Base-by-base conservation (phyloP, 2,329 filamentous ascomycete genomes). In the Xylaria sp. region DNA sequence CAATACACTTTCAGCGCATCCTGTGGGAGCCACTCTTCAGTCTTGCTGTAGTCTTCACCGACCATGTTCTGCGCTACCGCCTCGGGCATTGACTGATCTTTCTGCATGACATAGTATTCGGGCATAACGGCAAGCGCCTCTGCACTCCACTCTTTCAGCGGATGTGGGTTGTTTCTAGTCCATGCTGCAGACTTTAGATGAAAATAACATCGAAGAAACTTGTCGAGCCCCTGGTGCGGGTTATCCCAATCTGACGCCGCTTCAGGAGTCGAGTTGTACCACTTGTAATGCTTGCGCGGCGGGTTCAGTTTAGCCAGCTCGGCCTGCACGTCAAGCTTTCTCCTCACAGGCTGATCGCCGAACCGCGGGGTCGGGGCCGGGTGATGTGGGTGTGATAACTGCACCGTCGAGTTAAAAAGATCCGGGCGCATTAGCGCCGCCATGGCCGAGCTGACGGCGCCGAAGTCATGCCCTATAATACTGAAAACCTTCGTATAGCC, bases 271-370 rank as follows among this genome's bases (percentile, higher is more conserved):
- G 86, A 86, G 73, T 89, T 90, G 78, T 89, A 91, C 86, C 86
- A 90, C 78, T 91, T 90, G 82, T 92, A 92, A 76, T 92, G 90
- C 76, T 92, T 92, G 9, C 88, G 76, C 0, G 89, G 88, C n/a
- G 86, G 83, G 1, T 82, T 77, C 0, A 90, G 82, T 49, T 81
- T 80, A 0, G 85, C 85, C 1, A 92, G 83, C 2, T 86, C 85
- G 23, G 81, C 79, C 66, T 89, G 86, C n/a, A 91, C 84, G 66
- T 89, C 83, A 33, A 72, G 64, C 46, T 74, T 71, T 3, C 41
- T 20, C 51, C 66, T 67, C 9, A 67, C 48, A 2, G 73, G 48
- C 7, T 73, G 64, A n/a, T 73, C 56, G 18, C 68, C 57, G 70
- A 86, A 85, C 0, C 84, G 84, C 1, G 89, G 80, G 0, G 74